Percentiles rank a stretch among this genome's conserved stretches.
Evolutionary conservation across 2,329 filamentous ascomycete genomes (phyloP).

Genomic region (Diplodia seriata): DNA sequence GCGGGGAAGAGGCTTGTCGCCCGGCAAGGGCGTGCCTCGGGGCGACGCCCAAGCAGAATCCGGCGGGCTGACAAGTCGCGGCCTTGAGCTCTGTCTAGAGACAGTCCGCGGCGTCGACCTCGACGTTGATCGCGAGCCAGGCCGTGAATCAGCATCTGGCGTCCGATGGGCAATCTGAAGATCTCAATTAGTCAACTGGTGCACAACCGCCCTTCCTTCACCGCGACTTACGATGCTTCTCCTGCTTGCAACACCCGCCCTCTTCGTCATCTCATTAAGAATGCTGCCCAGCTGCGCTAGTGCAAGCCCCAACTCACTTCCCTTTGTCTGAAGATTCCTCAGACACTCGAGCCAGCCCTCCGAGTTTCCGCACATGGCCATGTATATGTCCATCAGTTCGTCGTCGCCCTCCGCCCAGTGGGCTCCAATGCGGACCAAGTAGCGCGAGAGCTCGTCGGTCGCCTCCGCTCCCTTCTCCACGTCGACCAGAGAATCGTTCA

Average conservation of each 20-base stretch:
- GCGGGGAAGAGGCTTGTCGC: slow-evolving; percentile 32
- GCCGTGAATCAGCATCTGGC: slow-evolving; percentile 28
- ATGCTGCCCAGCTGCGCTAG: slow-evolving; percentile 77
- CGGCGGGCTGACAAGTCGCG: slow-evolving; percentile 29
- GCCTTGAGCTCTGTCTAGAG: slow-evolving; percentile 25
- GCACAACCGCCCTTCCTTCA: not conserved
- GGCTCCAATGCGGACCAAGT: slow-evolving; percentile 71
- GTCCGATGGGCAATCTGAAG: slow-evolving; percentile 29
- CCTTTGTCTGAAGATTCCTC: slow-evolving; percentile 74
- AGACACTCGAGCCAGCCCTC: slow-evolving; percentile 89
- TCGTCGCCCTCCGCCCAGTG: slow-evolving; percentile 64
- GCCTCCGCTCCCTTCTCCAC: slow-evolving; percentile 78
- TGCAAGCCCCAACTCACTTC: slow-evolving; percentile 71
- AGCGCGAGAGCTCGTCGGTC: slow-evolving; percentile 77
- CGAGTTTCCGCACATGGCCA: slow-evolving; percentile 90
- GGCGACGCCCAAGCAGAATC: slow-evolving; percentile 27
- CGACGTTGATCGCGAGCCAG: slow-evolving; percentile 32
- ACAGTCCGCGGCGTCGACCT: slow-evolving; percentile 19
- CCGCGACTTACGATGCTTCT: slow-evolving; percentile 69
- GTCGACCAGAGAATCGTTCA: slow-evolving; percentile 81
- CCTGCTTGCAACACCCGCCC: slow-evolving; percentile 82
- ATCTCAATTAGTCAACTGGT: slow-evolving; percentile 21
- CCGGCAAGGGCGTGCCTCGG: slow-evolving; percentile 20
- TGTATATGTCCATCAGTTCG: slow-evolving; percentile 75
- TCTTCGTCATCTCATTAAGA: slow-evolving; percentile 83